These are phyloP conservation scores for Lipomyces chichibuensis DNA, from an alignment of 805 yeast genomes.

Conservation along the genomic window DNA sequence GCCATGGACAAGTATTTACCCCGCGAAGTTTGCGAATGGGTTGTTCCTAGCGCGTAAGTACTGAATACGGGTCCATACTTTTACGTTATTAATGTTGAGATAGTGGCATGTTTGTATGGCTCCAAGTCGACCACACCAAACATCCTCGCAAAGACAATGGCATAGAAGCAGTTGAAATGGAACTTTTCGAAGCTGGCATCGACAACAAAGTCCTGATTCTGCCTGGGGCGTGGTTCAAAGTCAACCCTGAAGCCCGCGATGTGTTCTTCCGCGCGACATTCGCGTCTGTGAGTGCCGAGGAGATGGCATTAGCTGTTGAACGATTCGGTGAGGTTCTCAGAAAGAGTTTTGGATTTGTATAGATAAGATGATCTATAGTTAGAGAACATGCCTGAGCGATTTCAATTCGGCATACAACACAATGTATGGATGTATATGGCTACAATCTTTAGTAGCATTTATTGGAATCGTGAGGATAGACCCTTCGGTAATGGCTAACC, in stretches of 20 bases:
- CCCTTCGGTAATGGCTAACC: too few relatives aligned
- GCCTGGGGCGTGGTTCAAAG: slow-evolving; percentile 50
- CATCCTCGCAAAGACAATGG: slow-evolving; percentile 60
- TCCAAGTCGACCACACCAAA: slow-evolving; percentile 69
- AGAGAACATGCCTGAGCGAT: not conserved
- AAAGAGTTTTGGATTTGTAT: slow-evolving; percentile 33
- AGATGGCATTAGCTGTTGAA: slow-evolving; percentile 43
- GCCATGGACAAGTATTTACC: slow-evolving; percentile 66
- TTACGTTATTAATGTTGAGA: not conserved
- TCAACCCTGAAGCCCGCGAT: slow-evolving; percentile 29
- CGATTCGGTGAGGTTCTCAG: slow-evolving; percentile 44
- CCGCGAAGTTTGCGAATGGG: slow-evolving; percentile 42
- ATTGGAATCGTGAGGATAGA: too few relatives aligned
- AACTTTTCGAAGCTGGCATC: slow-evolving; percentile 43
- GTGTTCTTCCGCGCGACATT: slow-evolving; percentile 50
- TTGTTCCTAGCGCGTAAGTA: slow-evolving; percentile 58
- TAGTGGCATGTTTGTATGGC: slow-evolving; percentile 79
- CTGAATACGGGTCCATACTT: slow-evolving; percentile 41
- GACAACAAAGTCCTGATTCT: slow-evolving; percentile 45
- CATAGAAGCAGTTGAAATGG: slow-evolving; percentile 42
- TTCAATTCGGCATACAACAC: too few relatives aligned
- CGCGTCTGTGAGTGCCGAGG: slow-evolving; percentile 47
- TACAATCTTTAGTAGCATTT: too few relatives aligned
- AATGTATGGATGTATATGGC: too few relatives aligned
- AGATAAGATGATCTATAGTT: not conserved